phyloP scores from a whole-genome alignment of 176 grass and related monocot species.

The Carex scoparia region DNA sequence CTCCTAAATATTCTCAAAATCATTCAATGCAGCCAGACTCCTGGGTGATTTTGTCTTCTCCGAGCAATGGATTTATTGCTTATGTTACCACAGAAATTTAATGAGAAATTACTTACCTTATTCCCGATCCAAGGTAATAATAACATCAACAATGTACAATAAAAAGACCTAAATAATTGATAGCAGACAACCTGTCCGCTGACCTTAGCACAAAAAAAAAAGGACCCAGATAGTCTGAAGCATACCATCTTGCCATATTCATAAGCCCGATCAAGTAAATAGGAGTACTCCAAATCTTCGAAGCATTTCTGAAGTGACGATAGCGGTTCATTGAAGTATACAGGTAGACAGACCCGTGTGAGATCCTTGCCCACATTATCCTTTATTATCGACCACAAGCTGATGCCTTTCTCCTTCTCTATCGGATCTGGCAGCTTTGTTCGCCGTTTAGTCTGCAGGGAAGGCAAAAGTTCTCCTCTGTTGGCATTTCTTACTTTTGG shows the following conservation, averaged over 20 bases:
- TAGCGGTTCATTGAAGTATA: conserved; percentile 86
- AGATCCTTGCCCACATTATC: conserved; percentile 93
- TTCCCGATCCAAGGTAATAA: background rate
- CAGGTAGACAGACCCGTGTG: conserved; percentile 82
- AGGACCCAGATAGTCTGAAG: background rate
- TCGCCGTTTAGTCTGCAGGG: conserved; percentile 41
- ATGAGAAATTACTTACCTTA: background rate
- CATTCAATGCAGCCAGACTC: background rate
- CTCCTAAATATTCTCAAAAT: background rate
- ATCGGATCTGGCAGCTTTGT: conserved; percentile 56
- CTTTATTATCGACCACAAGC: conserved; percentile 92
- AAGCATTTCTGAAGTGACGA: conserved; percentile 91
- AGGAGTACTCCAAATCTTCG: conserved; percentile 91
- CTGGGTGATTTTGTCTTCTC: background rate
- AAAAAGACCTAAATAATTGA: background rate
- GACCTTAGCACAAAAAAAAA: background rate
- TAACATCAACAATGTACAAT: background rate
- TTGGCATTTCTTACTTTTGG: conserved; percentile 22
- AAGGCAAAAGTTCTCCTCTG: conserved; percentile 12
- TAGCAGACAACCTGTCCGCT: no score
- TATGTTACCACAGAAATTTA: background rate
- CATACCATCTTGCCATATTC: conserved; percentile 36
- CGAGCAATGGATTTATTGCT: background rate
- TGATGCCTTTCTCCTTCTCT: conserved; percentile 85
- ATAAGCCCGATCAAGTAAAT: conserved; percentile 72